A percentile compares a stretch with the other conserved stretches of the same genome.
Evolutionary conservation across 257 asterid species (phyloP).

Genomic region (Salvia hispanica): DNA sequence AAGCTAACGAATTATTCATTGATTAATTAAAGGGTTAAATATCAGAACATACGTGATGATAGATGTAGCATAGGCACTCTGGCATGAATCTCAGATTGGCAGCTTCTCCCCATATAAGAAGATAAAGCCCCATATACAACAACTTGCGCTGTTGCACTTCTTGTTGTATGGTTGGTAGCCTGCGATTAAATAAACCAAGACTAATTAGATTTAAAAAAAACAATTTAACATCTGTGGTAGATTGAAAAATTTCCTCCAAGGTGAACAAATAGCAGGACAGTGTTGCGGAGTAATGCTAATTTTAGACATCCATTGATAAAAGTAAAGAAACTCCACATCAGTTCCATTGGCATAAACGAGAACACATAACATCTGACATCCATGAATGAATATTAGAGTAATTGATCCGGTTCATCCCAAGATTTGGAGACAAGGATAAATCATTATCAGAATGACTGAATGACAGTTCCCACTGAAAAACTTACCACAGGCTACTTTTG

Average conservation of each 20-base stretch:
- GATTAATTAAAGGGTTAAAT: neutral
- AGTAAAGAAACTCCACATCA: neutral
- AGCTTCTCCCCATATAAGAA: conserved; percentile 71
- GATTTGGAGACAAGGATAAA: conserved; percentile 12
- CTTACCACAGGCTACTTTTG: conserved; percentile 86
- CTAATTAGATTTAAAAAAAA: conserved; percentile 16
- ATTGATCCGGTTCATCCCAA: neutral
- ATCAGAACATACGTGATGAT: conserved; percentile 44
- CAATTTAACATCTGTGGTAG: neutral
- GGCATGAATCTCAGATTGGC: conserved; percentile 69
- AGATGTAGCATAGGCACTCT: conserved; percentile 65
- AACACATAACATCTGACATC: neutral
- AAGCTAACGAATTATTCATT: conserved; percentile 8
- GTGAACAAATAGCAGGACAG: neutral
- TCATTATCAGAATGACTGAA: conserved; percentile 12
- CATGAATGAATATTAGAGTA: conserved; percentile 4
- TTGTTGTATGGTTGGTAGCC: too few species aligned
- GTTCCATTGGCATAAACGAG: neutral
- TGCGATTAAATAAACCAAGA: conserved; percentile 10
- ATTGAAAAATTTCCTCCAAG: neutral
- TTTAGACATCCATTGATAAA: neutral
- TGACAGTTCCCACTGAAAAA: conserved; percentile 8
- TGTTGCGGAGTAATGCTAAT: neutral
- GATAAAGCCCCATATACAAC: conserved; percentile 58
- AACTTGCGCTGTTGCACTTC: too few species aligned